Evolutionary conservation across 306 rosid species (phyloP).

Genomic region (Castanopsis chinensis): DNA sequence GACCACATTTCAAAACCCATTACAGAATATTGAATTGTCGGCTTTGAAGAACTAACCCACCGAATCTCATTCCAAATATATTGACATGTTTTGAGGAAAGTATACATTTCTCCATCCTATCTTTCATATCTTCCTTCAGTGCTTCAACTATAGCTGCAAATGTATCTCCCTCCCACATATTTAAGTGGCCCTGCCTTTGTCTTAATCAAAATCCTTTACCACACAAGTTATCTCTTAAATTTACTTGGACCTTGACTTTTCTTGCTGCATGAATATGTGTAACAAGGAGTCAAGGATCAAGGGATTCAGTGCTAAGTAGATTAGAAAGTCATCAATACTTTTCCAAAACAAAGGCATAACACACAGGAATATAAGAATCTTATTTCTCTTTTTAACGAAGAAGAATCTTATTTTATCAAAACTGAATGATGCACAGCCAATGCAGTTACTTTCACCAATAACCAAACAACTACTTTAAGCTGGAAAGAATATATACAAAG

Average conservation of each 20-base stretch:
- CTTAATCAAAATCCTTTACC: conserved; percentile 3
- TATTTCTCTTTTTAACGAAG: too few species aligned
- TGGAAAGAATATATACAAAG: not conserved
- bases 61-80: not conserved
- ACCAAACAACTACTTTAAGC: not conserved
- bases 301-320: conserved; percentile 8
- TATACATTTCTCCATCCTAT: not conserved
- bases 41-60: not conserved
- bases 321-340: not conserved
- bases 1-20: not conserved
- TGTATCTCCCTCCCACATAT: not conserved
- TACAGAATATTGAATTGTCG: not conserved
- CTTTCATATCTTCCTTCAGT: not conserved
- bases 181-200: not conserved
- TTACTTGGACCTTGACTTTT: conserved; percentile 28
- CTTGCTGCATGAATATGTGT: conserved; percentile 33
- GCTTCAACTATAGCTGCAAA: too few species aligned
- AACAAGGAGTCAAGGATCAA: conserved; percentile 13
- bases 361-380: not conserved
- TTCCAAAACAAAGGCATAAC: conserved; percentile 7
- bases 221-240: conserved; percentile 11
- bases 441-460: not conserved
- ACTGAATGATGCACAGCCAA: not conserved
- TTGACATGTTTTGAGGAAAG: not conserved
- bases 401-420: too few species aligned